Percentiles rank a stretch among this genome's conserved stretches.
phyloP scores from a whole-genome alignment of 75 land plant genomes.

The Azolla pinnata region DNA sequence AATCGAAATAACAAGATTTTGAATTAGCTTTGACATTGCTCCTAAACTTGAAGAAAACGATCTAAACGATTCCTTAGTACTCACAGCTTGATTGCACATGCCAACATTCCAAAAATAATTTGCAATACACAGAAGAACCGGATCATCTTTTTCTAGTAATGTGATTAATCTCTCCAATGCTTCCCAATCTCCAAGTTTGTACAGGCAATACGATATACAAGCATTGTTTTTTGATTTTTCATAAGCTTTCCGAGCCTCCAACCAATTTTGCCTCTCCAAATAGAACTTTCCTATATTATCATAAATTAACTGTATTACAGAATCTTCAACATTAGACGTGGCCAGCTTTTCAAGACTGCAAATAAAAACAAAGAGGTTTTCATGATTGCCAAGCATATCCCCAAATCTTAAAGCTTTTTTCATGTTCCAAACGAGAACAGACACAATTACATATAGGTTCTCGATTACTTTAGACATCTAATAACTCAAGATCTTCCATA shows the following conservation, averaged over 20 bases:
- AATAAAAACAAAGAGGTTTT: neutral
- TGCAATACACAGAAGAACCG: slow-evolving; percentile 23
- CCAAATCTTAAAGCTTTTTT: no score
- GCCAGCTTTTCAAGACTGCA: slow-evolving; percentile 26
- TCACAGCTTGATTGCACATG: slow-evolving; percentile 30
- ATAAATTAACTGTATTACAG: slow-evolving; percentile 25
- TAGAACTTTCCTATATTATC: slow-evolving; percentile 31
- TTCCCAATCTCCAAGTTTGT: slow-evolving; percentile 25
- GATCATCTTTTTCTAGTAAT: slow-evolving; percentile 16
- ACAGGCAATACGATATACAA: slow-evolving; percentile 22
- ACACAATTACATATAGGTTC: no score
- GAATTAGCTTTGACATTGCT: no score
- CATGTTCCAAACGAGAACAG: no score
- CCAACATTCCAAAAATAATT: slow-evolving; percentile 26
- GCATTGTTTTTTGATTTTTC: slow-evolving; percentile 26
- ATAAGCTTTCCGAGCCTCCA: slow-evolving; percentile 20
- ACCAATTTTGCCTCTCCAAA: slow-evolving; percentile 27
- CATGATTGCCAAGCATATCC: neutral
- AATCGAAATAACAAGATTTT: no score
- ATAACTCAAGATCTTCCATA: neutral
- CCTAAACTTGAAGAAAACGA: no score
- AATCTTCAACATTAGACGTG: slow-evolving; percentile 9
- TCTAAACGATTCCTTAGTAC: no score
- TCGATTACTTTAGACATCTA: no score
- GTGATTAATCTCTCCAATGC: slow-evolving; percentile 15